phyloP scores from a whole-genome alignment of 1,139 yeast genomes.

The Saccharomycopsis phalli region DNA sequence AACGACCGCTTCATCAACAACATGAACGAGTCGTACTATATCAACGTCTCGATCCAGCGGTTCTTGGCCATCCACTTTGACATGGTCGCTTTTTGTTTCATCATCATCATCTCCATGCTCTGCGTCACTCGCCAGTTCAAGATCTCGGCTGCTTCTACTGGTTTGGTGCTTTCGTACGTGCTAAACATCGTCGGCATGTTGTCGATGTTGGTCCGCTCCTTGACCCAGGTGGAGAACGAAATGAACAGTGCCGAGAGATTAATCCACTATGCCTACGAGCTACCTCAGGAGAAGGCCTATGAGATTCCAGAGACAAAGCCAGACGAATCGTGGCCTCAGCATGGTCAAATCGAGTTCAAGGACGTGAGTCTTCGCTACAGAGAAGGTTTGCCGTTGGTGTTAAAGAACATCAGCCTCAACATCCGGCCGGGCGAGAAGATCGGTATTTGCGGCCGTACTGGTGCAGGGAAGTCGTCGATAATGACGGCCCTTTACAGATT shows the following conservation, averaged over 20 bases:
- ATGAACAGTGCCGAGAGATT: conserved; percentile 77
- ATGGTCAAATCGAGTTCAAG: conserved; percentile 40
- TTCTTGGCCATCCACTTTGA: conserved; percentile 52
- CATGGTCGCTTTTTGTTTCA: conserved; percentile 31
- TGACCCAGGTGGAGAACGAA: conserved; percentile 64
- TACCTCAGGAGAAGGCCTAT: conserved; percentile 54
- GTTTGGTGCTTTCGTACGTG: conserved; percentile 58
- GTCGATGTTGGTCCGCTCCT: conserved; percentile 39
- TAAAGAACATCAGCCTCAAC: conserved; percentile 41
- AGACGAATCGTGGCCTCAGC: conserved; percentile 50
- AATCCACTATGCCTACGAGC: conserved; percentile 51
- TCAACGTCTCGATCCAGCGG: conserved; percentile 47
- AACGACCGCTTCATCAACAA: conserved; percentile 35
- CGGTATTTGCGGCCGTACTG: conserved; percentile 59
- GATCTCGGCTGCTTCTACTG: conserved; percentile 58
- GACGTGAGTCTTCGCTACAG: conserved; percentile 50
- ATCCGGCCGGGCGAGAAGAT: conserved; percentile 39
- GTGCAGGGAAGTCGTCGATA: conserved; percentile 56
- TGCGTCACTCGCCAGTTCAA: conserved; percentile 55
- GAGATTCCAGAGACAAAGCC: conserved; percentile 37
- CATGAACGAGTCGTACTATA: conserved; percentile 49
- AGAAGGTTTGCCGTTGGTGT: conserved; percentile 53
- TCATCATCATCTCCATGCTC: conserved; percentile 42
- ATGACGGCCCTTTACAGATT: conserved; percentile 49
- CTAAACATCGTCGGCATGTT: conserved; percentile 42